Evolutionary conservation across 2,329 filamentous ascomycete genomes (phyloP).

Genomic region (Fusarium tuaranense): DNA sequence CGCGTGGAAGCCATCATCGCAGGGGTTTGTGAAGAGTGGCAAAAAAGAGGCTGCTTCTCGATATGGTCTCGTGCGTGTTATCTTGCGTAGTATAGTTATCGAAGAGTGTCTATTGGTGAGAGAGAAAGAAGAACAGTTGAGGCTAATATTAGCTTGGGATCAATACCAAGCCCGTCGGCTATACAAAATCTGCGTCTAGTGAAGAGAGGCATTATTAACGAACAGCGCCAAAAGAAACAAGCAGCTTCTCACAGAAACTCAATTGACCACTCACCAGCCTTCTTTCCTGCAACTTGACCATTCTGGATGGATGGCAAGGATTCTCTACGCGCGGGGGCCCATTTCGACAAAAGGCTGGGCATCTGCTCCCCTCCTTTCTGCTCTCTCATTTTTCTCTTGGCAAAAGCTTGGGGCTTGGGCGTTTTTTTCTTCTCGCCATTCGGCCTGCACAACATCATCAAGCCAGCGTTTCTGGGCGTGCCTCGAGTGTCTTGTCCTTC

Average conservation of each 20-base stretch:
- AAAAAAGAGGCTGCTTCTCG: constrained; percentile 2
- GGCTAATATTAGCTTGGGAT: not conserved
- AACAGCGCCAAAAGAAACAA: not conserved
- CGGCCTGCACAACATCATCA: not conserved
- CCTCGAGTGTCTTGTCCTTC: constrained; percentile 4
- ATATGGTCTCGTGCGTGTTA: constrained; percentile 32
- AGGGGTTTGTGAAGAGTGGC: not conserved
- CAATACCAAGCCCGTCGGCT: constrained; percentile 9
- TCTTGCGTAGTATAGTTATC: not conserved
- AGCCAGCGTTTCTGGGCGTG: constrained; percentile 20
- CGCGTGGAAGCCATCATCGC: not conserved
- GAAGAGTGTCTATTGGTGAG: constrained; percentile 2
- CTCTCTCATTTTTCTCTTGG: constrained; percentile 22
- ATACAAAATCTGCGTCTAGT: not conserved
- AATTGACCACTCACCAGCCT: constrained; percentile 7
- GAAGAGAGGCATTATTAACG: constrained; percentile 1
- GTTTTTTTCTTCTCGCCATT: constrained; percentile 21
- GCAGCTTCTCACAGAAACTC: not conserved
- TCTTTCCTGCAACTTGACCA: constrained; percentile 12
- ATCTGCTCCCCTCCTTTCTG: constrained; percentile 8
- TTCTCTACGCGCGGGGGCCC: constrained; percentile 12
- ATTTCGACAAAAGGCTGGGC: constrained; percentile 4
- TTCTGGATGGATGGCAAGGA: constrained; percentile 8
- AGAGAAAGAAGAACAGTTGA: not conserved
- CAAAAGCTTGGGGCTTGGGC: constrained; percentile 16